Percentiles rank a stretch among this genome's conserved stretches.
Conservation (phyloP, 1,284 basidiomycete genomes). For the Microbotryomycetes sp. region DNA sequence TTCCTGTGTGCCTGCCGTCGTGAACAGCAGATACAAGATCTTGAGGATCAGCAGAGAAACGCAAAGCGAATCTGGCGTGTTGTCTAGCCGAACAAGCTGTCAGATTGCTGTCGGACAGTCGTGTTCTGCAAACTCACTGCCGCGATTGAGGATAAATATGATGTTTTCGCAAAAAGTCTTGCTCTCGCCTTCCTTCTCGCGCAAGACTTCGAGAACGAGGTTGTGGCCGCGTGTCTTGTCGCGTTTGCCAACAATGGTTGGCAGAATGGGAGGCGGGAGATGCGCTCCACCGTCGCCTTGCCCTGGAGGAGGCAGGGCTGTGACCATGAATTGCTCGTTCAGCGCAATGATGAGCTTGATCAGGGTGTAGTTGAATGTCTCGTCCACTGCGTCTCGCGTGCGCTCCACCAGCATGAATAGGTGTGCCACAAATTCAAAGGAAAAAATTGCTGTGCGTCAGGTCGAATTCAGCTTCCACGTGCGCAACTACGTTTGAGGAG, state of each 20-base stretch:
- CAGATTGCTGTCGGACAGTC: background rate
- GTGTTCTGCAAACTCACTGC: constrained; percentile 53
- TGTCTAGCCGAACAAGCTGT: constrained; percentile 47
- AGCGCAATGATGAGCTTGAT: constrained; percentile 87
- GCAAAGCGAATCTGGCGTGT: constrained; percentile 80
- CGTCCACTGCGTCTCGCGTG: constrained; percentile 78
- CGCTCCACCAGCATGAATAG: constrained; percentile 91
- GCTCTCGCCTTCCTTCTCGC: constrained; percentile 69
- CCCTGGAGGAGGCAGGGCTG: constrained; percentile 34
- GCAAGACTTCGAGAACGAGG: constrained; percentile 72
- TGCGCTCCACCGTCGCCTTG: constrained; percentile 14
- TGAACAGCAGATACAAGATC: constrained; percentile 89
- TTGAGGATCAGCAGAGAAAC: constrained; percentile 94
- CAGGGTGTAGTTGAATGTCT: constrained; percentile 85
- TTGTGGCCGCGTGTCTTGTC: constrained; percentile 46
- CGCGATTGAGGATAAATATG: constrained; percentile 97
- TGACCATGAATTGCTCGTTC: constrained; percentile 99
- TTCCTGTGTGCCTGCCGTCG: constrained; percentile 83
- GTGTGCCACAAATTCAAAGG: constrained; percentile 76
- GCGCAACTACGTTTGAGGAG: background rate
- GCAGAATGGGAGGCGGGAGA: constrained; percentile 19
- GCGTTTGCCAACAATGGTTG: constrained; percentile 5
- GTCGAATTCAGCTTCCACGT: constrained; percentile 10
- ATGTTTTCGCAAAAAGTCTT: constrained; percentile 97
- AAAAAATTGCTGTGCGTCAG: constrained; percentile 57